Base-by-base conservation (phyloP, 768 basidiomycete species). In the Dioszegia crocea region DNA sequence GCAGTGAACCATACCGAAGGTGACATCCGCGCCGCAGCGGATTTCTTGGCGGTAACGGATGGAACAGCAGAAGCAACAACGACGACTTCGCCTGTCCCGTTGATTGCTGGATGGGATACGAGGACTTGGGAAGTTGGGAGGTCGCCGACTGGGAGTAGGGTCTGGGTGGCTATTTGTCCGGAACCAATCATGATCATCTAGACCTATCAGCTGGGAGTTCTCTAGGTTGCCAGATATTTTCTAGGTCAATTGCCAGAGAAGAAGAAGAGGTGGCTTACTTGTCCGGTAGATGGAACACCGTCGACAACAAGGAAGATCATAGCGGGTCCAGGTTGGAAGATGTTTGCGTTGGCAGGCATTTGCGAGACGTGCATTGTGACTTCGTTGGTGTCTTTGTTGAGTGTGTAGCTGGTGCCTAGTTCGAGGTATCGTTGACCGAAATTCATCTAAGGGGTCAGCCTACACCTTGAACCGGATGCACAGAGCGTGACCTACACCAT, bases 331-430 rank as follows among this genome's bases (percentile, higher is more conserved):
- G 72, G 72, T 30, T 87, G 85, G 80, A 96, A 83, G 69, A 97
- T 70, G 48, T 72, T 74, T 4, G 74, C 41, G 75, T 89, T 88
- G 12, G 93, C 80, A 0, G 89, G 90, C 21, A 84, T 82, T 72
- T 93, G 93, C 1, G 87, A 79, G 52, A 89, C 87, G 76, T 93
- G 86, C 3, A 96, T 78, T 16, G 82, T 83, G 63, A 89, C 86
- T 12, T 86, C 83, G n/a, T 89, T 88, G n/a, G 64, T 62, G 59
- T 91, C 85, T 4, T 68, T 71, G 71, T 88, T 83, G 57, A 89
- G 87, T 0, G 85, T 88, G 79, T 86, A 94, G 0, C 91, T 88
- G 68, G 84, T 88, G 75, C 90, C 86, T 54, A 96, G 83, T 78
- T 93, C 86, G 59, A 93, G 69, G 57, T 82, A 83, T 11, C 91